Percentiles rank a stretch among this genome's conserved stretches.
Evolutionary conservation across 805 yeast species (phyloP).

Genomic region (Candida hungchunana): DNA sequence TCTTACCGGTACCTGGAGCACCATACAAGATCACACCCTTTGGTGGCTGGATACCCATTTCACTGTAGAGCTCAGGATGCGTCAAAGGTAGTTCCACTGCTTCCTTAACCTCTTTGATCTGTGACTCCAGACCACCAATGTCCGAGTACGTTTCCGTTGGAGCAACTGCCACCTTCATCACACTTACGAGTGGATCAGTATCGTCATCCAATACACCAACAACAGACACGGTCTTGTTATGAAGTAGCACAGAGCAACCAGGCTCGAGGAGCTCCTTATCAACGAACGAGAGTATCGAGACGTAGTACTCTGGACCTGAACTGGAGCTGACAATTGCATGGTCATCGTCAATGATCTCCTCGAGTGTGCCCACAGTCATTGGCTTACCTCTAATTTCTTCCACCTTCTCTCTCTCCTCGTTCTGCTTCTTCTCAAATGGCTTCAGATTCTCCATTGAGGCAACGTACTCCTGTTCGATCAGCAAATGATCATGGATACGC

Average conservation of each 20-base stretch:
- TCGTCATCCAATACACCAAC: conserved; percentile 99
- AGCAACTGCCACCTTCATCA: conserved; percentile 96
- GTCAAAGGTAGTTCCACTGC: conserved; percentile 67
- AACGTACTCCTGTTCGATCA: conserved; percentile 93
- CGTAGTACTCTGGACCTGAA: conserved; percentile 97
- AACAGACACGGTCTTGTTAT: conserved; percentile 91
- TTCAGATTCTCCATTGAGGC: conserved; percentile 91
- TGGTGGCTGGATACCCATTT: conserved; percentile 98
- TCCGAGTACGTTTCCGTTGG: conserved; percentile 97
- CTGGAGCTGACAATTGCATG: conserved; percentile 97
- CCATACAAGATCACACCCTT: conserved; percentile 97
- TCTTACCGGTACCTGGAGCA: conserved; percentile 98
- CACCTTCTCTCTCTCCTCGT: conserved; percentile 91
- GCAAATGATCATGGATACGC: conserved; percentile 91
- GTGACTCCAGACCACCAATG: conserved; percentile 93
- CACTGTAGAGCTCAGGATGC: conserved; percentile 95
- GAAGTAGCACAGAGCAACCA: conserved; percentile 91
- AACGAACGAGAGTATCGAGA: conserved; percentile 91
- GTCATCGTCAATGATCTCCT: conserved; percentile 96
- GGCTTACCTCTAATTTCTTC: conserved; percentile 97
- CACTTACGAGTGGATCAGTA: conserved; percentile 96
- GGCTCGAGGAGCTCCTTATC: conserved; percentile 96
- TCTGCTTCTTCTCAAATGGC: conserved; percentile 95
- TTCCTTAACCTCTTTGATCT: conserved; percentile 96
- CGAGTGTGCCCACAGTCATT: conserved; percentile 92